Percentiles rank a stretch among this genome's conserved stretches.
phyloP scores from a whole-genome alignment of 441 rosid species.

The Gossypium laxum region DNA sequence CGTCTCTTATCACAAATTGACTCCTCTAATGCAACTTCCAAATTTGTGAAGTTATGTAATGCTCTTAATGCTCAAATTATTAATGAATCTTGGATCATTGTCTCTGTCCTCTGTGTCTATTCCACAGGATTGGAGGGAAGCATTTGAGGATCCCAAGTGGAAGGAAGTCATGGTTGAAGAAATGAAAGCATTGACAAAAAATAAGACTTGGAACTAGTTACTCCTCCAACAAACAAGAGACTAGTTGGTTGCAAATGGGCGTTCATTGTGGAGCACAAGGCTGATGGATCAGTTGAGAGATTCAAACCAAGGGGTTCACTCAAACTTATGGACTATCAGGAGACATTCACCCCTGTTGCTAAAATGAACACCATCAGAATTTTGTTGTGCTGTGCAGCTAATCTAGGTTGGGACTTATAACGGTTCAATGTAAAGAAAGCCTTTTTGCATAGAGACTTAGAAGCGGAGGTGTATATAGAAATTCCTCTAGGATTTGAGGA shows the following conservation, averaged over 20 bases:
- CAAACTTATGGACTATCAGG: not conserved
- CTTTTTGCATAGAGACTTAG: not conserved
- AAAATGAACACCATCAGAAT: not conserved
- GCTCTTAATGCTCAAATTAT: too few species aligned
- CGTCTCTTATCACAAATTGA: not conserved
- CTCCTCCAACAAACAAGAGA: not conserved
- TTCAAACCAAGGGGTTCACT: not conserved
- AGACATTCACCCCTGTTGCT: not conserved
- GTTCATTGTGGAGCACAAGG: not conserved
- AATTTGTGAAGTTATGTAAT: not conserved
- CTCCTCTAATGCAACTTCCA: not conserved
- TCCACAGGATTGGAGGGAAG: not conserved
- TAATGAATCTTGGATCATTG: too few species aligned
- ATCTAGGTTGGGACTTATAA: not conserved
- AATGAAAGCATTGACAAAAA: not conserved
- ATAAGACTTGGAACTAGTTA: not conserved
- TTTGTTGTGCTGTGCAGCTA: not conserved
- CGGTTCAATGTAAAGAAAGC: not conserved
- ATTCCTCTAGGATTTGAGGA: not conserved
- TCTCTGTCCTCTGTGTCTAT: not conserved
- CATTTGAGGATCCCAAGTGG: not conserved
- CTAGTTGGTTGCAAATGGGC: not conserved
- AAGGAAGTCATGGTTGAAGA: not conserved
- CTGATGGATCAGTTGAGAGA: not conserved
- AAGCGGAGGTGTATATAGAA: not conserved